phyloP scores from a whole-genome alignment of 2,329 filamentous ascomycete genomes.

The Elsinoe fawcettii region DNA sequence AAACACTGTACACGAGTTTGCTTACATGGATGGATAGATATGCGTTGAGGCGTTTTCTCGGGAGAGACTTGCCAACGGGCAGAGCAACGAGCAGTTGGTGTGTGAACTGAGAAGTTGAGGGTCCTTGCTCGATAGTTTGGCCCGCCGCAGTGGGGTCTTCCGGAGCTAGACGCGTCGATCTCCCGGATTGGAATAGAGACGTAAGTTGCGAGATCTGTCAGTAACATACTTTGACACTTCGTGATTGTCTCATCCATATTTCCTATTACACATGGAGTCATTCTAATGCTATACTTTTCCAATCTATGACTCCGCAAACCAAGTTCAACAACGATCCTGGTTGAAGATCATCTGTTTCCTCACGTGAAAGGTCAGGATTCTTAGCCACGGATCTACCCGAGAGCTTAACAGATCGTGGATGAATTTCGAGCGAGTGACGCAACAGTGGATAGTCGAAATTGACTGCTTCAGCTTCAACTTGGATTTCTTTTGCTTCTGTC shows the following conservation, averaged over 20 bases:
- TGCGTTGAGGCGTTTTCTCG: slow-evolving; percentile 11
- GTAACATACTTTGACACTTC: background rate
- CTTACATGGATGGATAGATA: slow-evolving; percentile 8
- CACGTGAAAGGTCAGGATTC: background rate
- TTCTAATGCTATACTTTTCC: too few relatives aligned
- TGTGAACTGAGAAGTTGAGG: background rate
- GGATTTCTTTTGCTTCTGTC: background rate
- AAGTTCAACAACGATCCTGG: too few relatives aligned
- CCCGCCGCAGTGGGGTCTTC: background rate
- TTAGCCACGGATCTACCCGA: slow-evolving; percentile 3
- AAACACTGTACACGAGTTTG: background rate
- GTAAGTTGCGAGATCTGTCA: background rate
- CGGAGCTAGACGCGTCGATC: background rate
- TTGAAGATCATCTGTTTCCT: too few relatives aligned
- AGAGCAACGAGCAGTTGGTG: slow-evolving; percentile 3
- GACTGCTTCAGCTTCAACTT: background rate
- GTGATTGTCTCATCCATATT: background rate
- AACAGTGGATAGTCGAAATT: slow-evolving; percentile 5
- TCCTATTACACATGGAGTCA: too few relatives aligned
- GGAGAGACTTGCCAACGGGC: background rate
- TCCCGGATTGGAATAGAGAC: background rate
- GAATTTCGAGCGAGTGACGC: background rate
- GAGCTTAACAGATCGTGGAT: background rate
- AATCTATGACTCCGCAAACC: too few relatives aligned
- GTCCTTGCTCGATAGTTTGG: background rate